Evolutionary conservation across 2,329 filamentous ascomycete genomes (phyloP), one percentile per base, ranked within the genome.

Genomic region (Penicillium griseofulvum): DNA sequence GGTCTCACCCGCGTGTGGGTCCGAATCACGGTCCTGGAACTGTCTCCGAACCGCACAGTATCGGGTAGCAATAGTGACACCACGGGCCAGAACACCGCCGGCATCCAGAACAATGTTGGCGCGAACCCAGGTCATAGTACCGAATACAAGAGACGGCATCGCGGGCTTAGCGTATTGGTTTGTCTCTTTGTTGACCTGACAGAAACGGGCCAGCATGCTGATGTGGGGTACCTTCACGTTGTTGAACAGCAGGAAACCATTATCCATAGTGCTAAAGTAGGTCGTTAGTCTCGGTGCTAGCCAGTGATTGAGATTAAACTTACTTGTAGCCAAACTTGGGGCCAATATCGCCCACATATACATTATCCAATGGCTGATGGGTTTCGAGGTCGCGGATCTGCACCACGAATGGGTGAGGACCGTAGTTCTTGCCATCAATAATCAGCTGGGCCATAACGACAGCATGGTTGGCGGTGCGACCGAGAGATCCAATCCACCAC

Each of bases 401-500:
- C 5, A 90, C 87, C 10, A 92, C 81, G 67, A 93, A 92, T 0
- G 89, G 88, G 66, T 92, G 88, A 36, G 89, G 88, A 0, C 89
- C 89, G 61, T 85, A 86, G 17, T 79, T 76, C 73, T 88, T 89
- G 62, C 87, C 87, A 56, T 78, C 76, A 57, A 91, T 81, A 58
- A 86, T 82, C 28, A 92, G 79, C 73, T 91, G 88, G 0, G 89
- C 89, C 81, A 92, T 90, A 4, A 92, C 87, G 2, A 90, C 84
- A 1, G 89, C 89, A 67, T 90, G 81, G 69, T 90, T 92, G 42
- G 89, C 89, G 3, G 86, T 87, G 64, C 87, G 81, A 49, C 89
- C 89, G 4, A 92, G 80, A 11, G 87, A 89, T 1, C 89, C 89
- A 64, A 91, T 91, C 89, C 89, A 92, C 88, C 88, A 93, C 69